Evolutionary conservation across 2,329 filamentous ascomycete species (phyloP).

Genomic region (Fusarium sp.): DNA sequence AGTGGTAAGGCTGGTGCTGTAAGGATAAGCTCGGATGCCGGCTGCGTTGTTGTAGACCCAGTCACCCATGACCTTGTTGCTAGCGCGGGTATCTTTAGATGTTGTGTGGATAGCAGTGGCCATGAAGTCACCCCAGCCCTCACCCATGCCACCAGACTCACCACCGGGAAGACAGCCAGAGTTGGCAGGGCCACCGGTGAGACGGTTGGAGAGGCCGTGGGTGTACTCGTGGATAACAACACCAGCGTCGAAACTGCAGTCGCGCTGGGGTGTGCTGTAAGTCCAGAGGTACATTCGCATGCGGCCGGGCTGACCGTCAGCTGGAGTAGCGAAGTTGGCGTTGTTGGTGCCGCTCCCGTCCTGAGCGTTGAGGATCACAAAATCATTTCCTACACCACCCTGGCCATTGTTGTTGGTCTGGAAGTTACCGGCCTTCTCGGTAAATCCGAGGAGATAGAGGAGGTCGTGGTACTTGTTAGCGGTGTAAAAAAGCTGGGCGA

Average conservation of each 20-base stretch:
- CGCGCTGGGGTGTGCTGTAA: conserved; percentile 56
- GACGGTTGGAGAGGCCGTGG: conserved; percentile 64
- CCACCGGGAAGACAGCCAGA: conserved; percentile 55
- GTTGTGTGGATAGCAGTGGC: conserved; percentile 59
- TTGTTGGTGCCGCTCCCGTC: conserved; percentile 65
- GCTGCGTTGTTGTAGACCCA: conserved; percentile 56
- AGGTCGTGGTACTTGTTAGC: conserved; percentile 68
- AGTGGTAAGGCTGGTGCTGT: conserved; percentile 59
- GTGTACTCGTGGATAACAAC: conserved; percentile 70
- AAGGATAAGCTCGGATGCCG: conserved; percentile 61
- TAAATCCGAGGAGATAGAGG: conserved; percentile 66
- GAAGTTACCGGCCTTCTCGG: conserved; percentile 68
- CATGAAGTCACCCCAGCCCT: conserved; percentile 67
- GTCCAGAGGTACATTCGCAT: conserved; percentile 71
- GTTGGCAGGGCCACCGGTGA: conserved; percentile 68
- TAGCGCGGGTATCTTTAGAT: conserved; percentile 54
- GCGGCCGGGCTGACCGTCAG: conserved; percentile 59
- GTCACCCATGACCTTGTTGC: conserved; percentile 59
- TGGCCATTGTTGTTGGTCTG: conserved; percentile 64
- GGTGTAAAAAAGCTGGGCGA: conserved; percentile 70
- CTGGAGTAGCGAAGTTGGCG: conserved; percentile 65
- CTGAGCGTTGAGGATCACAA: conserved; percentile 65
- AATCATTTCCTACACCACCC: conserved; percentile 62
- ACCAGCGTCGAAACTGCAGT: conserved; percentile 67
- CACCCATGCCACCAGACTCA: conserved; percentile 66